Evolutionary conservation across 208 protist species (phyloP), one percentile per base, ranked within the genome.

Genomic region (Wallacemonas sp.): DNA sequence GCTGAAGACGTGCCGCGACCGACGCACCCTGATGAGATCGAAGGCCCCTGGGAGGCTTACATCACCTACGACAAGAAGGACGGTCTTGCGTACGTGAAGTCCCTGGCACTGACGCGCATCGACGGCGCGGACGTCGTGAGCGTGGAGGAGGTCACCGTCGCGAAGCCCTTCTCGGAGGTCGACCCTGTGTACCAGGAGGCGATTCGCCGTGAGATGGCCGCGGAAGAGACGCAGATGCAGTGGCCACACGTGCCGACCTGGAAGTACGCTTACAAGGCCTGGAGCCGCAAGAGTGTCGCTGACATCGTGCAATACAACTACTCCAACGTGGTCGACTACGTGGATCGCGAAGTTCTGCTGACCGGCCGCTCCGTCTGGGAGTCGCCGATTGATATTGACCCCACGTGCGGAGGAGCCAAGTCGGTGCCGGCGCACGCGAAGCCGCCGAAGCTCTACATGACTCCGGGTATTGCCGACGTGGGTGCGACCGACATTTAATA

Each of bases 251-350:
- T 93, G 24, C 88, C 91, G 19, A 44, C 66, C 65, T 96, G 91
- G 91, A 96, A 94, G 78, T 81, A 91, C 52, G 68, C 91, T 45
- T 96, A 94, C 69, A 76, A 87, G 66, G 48, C 74, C 3, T 92
- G 83, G 76, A 92, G 78, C 8, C 71, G 72, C 45, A 90, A 91
- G 62, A 68, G 81, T 65, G 26, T 94, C 9, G 68, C 76, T 0
- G 78, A 96, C 32, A 85, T 96, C 64, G 83, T 94, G 67, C 79
- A 79, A 71, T 88, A 93, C 71, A 96, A 96, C 71, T 96, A 96
- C 72, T 89, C 73, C 22, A 96, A 96, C 71, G 88, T 94, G 50
- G 88, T 94, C 1, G 91, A 96, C 72, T 96, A 96, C 74, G 74
- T 94, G n/a, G 88, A 96, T 45, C 85, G 91, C 55, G 91, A 96